phyloP scores from a whole-genome alignment of 257 asterid species.

The Fraxinus americana region DNA sequence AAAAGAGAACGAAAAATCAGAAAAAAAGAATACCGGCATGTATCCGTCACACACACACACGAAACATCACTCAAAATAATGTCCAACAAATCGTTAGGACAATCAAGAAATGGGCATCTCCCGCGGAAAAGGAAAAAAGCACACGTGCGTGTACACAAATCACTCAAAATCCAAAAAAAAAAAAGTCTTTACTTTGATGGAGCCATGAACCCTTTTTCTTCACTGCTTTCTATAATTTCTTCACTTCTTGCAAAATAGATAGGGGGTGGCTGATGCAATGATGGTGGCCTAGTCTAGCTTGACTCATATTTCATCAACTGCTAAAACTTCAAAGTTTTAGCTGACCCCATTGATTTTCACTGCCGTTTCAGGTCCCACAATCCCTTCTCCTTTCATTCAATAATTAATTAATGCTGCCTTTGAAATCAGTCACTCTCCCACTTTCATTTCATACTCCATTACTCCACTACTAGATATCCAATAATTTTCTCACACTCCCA shows the following conservation, averaged over 20 bases:
- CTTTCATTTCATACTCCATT: constrained; percentile 31
- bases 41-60: constrained; percentile 47
- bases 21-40: constrained; percentile 39
- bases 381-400: constrained; percentile 32
- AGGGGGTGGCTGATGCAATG: constrained; percentile 25
- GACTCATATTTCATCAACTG: constrained; percentile 36
- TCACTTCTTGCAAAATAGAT: neutral
- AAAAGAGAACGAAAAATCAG: constrained; percentile 20
- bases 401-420: constrained; percentile 46
- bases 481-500: constrained; percentile 40
- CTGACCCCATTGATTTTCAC: constrained; percentile 38
- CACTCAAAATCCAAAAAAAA: constrained; percentile 44
- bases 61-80: constrained; percentile 14
- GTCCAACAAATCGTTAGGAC: constrained; percentile 69
- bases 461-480: constrained; percentile 56
- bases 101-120: constrained; percentile 30
- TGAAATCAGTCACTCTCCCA: constrained; percentile 54
- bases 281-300: constrained; percentile 37
- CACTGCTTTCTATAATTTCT: neutral
- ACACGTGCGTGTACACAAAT: constrained; percentile 55
- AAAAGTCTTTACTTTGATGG: constrained; percentile 9
- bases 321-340: constrained; percentile 38
- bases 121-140: constrained; percentile 78
- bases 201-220: constrained; percentile 31
- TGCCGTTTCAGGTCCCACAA: constrained; percentile 44